Base-by-base conservation (phyloP, 2,329 filamentous ascomycete species). In the Diaporthe sp. region DNA sequence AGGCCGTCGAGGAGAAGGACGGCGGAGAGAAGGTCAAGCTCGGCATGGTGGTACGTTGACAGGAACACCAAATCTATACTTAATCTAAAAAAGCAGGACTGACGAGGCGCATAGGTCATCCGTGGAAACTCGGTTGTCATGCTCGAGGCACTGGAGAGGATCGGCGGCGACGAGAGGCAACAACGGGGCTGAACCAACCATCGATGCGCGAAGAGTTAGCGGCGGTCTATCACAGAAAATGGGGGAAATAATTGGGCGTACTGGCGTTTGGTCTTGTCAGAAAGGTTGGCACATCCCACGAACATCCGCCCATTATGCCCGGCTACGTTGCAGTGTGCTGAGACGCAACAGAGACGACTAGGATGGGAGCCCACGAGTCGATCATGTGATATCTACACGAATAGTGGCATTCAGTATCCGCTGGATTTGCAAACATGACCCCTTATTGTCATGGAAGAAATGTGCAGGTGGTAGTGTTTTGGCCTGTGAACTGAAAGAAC, bases 81-180 rank as follows among this genome's bases (percentile, higher is more conserved):
- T 19, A 19, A 13, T 17, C 10, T 22, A 38, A 2, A 1, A 25
- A 12, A 38, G 3, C n/a, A 4, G 45, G n/a, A 45, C 52, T 72
- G 70, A 69, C 42, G 33, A 3, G 42, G n/a, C 8, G 38, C 38
- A 38, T 76, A 95, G 93, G 94, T 98, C 78, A 98, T 99, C 81
- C 94, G 97, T 79, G 97, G 97, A 77, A 99, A 99, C 86, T 98
- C 96, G 2, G 96, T 99, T 35, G 96, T 99, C 73, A 98, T 99
- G 96, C 91, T 99, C 73, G 97, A 99, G 86, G 95, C 92, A 13
- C 84, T 94, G 74, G 90, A 92, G 82, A 87, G 92, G 80, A 93
- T 94, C 78, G 91, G 90, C 77, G 90, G 90, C 75, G 89, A 91
- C 80, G 89, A 92, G 77, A 84, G 86, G 76, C 83, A 82, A 80